These are phyloP conservation scores for Nemania sp. DNA, from an alignment of 2,329 filamentous ascomycete genomes.

Conservation along the genomic window DNA sequence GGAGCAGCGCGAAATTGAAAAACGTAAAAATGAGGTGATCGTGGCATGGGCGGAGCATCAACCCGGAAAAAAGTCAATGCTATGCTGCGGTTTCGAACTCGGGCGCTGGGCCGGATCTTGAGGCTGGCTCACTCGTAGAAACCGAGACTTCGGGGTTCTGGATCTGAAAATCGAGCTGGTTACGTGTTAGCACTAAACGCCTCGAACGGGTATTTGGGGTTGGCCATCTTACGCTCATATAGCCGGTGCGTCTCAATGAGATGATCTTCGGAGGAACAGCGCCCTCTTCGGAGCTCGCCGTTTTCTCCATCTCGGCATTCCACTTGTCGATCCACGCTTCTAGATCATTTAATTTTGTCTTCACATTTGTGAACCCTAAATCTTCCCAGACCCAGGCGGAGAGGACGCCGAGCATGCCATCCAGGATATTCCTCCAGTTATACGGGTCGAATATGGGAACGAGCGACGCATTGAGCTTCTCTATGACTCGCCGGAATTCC, in stretches of 20 bases:
- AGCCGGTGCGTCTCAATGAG: conserved; percentile 79
- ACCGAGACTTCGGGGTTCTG: conserved; percentile 74
- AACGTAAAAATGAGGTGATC: conserved; percentile 4
- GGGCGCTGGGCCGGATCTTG: conserved; percentile 39
- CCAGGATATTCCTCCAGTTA: conserved; percentile 75
- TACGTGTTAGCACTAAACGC: conserved; percentile 32
- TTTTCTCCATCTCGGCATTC: conserved; percentile 74
- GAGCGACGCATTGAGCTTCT: conserved; percentile 79
- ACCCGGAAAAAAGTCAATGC: not conserved
- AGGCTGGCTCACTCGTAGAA: conserved; percentile 52
- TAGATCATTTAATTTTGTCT: conserved; percentile 69
- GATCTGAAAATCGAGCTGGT: conserved; percentile 77
- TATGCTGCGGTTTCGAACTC: conserved; percentile 19
- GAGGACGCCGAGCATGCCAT: conserved; percentile 75
- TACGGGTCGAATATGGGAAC: conserved; percentile 81
- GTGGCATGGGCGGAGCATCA: not conserved
- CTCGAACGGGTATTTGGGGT: too few relatives aligned
- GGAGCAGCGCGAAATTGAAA: conserved; percentile 18
- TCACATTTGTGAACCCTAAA: conserved; percentile 75
- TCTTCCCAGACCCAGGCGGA: conserved; percentile 98
- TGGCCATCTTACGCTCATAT: conserved; percentile 69
- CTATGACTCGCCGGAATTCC: conserved; percentile 82
- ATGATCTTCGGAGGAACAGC: conserved; percentile 71
- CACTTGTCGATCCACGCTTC: conserved; percentile 86
- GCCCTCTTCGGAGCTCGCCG: conserved; percentile 55